Evolutionary conservation across 31 red algal species (phyloP), one percentile per base, ranked within the genome.

Genomic region (Asparagopsis taxiformis): DNA sequence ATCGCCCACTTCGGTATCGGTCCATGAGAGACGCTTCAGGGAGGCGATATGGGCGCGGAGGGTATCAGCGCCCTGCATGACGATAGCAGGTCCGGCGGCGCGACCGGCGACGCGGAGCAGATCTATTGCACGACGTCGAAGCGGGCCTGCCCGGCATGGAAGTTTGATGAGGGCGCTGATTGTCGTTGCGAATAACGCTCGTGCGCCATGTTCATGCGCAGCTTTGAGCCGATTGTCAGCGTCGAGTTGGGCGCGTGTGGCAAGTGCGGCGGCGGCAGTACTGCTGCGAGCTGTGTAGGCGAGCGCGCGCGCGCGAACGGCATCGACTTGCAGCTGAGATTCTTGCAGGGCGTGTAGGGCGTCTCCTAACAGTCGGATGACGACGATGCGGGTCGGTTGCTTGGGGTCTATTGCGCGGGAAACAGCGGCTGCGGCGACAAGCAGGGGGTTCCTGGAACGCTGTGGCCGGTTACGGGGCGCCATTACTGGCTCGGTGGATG

Each of bases 311-410:
- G 68, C 66, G 26, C 71, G 71, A 34, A 89, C 52, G 3, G 48
- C 68, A 39, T 77, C 60, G 55, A 69, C 48, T 6, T 60, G n/a
- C 25, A 89, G 49, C 43, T 87, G 83, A 1, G 83, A 87, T 37
- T 87, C 70, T 25, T 87, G 66, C 28, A 87, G 56, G 22, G 72
- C 65, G 41, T 89, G 58, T 11, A 89, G 59, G 17, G 85, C 85
- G 50, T 89, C 85, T 23, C 75, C 85, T 7, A 89, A 49, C 24
- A 89, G 75, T 17, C 85, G 85, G 11, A 89, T 46, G 30, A 89
- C 85, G n/a, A 75, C 77, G 55, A 89, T 63, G 29, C 85, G 85
- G 19, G 75, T 73, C 9, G 73, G 85, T 35, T 55, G 29, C 23
- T 25, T 67, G 28, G 85, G 67, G 60, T 80, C 75, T 34, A 71